A percentile compares a stretch with the other conserved stretches of the same genome.
These are phyloP conservation scores for Cinnamomum micranthum DNA, from an alignment of 164 flowering plant species.

Conservation along the genomic window DNA sequence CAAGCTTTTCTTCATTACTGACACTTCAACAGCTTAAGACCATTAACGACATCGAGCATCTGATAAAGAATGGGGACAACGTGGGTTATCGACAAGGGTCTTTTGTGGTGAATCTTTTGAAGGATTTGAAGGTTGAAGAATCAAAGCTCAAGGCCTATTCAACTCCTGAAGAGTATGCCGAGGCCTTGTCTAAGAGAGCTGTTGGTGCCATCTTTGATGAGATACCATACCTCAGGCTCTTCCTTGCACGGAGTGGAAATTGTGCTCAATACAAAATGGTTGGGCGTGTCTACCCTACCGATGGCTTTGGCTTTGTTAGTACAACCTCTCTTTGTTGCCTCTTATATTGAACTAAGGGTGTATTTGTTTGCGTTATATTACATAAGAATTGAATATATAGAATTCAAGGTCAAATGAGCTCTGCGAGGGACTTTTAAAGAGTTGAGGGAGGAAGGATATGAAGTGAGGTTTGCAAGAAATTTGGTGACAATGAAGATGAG, in stretches of 20 bases:
- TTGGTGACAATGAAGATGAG: too few relatives aligned
- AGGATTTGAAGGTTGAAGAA: conserved; percentile 5
- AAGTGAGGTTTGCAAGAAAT: too few relatives aligned
- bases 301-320: conserved; percentile 36
- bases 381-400: too few relatives aligned
- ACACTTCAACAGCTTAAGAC: conserved; percentile 38
- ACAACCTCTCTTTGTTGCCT: neutral
- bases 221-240: conserved; percentile 24
- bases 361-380: too few relatives aligned
- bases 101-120: conserved; percentile 8
- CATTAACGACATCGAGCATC: conserved; percentile 18
- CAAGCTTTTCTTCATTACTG: conserved; percentile 48
- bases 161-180: conserved; percentile 2
- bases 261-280: conserved; percentile 16
- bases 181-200: conserved; percentile 19
- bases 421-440: too few relatives aligned
- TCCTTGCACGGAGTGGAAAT: conserved; percentile 8
- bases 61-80: neutral
- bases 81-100: conserved; percentile 24
- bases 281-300: conserved; percentile 16
- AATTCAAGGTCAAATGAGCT: too few relatives aligned
- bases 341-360: neutral
- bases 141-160: conserved; percentile 10
- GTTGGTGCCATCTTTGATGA: conserved; percentile 28
- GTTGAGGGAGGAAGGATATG: too few relatives aligned